Conservation (phyloP, 2,329 filamentous ascomycete species). For the Bipolaris victoriae region DNA sequence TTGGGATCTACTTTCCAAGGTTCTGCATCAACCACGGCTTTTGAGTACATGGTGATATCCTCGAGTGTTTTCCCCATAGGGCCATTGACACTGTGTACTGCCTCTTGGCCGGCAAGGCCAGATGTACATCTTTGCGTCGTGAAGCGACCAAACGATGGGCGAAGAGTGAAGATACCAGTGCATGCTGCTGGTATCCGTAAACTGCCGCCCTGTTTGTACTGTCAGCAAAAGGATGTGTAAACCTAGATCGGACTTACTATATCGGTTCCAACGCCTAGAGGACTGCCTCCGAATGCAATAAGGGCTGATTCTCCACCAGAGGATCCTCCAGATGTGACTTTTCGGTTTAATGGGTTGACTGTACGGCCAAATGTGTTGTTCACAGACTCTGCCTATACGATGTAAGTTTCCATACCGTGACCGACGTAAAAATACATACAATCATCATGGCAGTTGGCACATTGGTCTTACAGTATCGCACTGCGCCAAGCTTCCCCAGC, state of each 20-base stretch:
- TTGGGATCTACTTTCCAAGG: conserved; percentile 62
- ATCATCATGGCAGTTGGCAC: conserved; percentile 74
- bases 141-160: conserved; percentile 65
- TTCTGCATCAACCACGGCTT: conserved; percentile 51
- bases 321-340: conserved; percentile 67
- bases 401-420: conserved; percentile 8
- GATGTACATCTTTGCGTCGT: conserved; percentile 62
- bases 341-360: conserved; percentile 65
- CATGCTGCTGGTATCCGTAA: conserved; percentile 63
- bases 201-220: conserved; percentile 53
- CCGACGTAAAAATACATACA: conserved; percentile 19
- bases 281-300: conserved; percentile 64
- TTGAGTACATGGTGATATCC: conserved; percentile 56
- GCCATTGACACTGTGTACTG: conserved; percentile 68
- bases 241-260: conserved; percentile 51
- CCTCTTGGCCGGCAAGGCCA: conserved; percentile 69
- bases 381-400: conserved; percentile 60
- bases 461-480: conserved; percentile 74
- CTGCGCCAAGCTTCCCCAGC: conserved; percentile 65
- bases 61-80: conserved; percentile 64
- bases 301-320: conserved; percentile 72
- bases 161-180: conserved; percentile 63
- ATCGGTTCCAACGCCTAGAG: conserved; percentile 68
- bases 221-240: conserved; percentile 8
- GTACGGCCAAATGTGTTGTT: conserved; percentile 71